Evolutionary conservation across 768 basidiomycete species (phyloP), one percentile per base, ranked within the genome.

Genomic region (Gymnopilus junonius): DNA sequence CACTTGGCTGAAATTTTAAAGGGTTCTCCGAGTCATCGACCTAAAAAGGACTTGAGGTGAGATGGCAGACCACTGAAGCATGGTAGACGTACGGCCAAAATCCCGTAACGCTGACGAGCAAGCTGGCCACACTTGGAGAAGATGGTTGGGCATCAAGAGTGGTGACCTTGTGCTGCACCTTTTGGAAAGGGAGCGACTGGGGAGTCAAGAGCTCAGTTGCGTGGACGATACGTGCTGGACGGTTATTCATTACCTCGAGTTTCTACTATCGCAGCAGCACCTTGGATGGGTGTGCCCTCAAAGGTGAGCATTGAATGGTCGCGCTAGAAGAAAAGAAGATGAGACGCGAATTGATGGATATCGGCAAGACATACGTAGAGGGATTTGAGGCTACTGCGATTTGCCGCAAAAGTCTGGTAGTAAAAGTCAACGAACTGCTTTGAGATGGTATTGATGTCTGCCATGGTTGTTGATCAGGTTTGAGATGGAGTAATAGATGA

Each of bases 101-200:
- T 3, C 97, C 97, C n/a, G 95, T 97, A 20, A 99, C 94, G 73
- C 88, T 87, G 61, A 98, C 94, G 53, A 94, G 75, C 62, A 88
- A 75, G 67, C 86, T 88, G 1, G 87, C 83, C 10, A 83, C 72
- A 8, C 76, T 68, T 2, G 79, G 75, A 5, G 84, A 83, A 1
- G 95, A 92, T 1, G 96, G 97, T 75, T 99, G 97, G 12, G 89
- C 92, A 74, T 97, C 95, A 42, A 87, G 77, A 7, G 95, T 98
- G 21, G 86, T 80, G 69, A 98, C 83, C 55, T 87, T 85, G 83
- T 98, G 97, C 69, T 77, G 76, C 53, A 98, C 93, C 67, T 85
- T 89, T 43, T 71, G n/a, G 81, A 98, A 98, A 10, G 94, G 93
- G 53, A 98, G 82, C 37, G 67, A 67, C 95, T 93, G 70, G 25